Evolutionary conservation across 208 protist species (phyloP).

Genomic region (Crithidia mellificae): DNA sequence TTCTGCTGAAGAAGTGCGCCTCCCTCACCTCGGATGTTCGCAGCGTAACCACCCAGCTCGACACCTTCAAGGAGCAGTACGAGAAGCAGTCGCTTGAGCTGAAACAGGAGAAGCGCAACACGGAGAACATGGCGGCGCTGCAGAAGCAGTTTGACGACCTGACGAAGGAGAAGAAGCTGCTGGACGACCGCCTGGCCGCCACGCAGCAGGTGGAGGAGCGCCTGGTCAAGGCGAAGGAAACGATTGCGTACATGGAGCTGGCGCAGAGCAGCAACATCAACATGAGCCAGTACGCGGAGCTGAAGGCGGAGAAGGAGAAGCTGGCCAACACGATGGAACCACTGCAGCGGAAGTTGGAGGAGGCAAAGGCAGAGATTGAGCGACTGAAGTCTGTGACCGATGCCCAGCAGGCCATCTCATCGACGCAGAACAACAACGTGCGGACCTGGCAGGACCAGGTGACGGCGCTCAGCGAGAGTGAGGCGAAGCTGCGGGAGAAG

Average conservation of each 20-base stretch:
- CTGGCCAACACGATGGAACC: conserved; percentile 72
- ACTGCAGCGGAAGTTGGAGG: conserved; percentile 68
- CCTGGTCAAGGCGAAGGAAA: conserved; percentile 87
- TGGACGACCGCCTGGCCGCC: conserved; percentile 61
- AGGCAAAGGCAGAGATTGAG: conserved; percentile 66
- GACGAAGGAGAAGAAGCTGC: conserved; percentile 47
- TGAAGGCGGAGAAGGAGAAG: conserved; percentile 73
- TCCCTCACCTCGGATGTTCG: conserved; percentile 53
- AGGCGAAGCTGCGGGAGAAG: conserved; percentile 67
- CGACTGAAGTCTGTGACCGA: conserved; percentile 61
- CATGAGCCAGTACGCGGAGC: conserved; percentile 81
- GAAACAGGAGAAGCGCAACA: conserved; percentile 51
- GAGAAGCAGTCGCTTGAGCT: conserved; percentile 54
- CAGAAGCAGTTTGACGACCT: conserved; percentile 50
- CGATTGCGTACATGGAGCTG: conserved; percentile 87
- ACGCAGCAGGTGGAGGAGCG: conserved; percentile 69
- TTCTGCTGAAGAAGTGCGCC: conserved; percentile 78
- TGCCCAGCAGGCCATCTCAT: conserved; percentile 60
- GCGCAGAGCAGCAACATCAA: conserved; percentile 76
- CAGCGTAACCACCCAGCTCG: conserved; percentile 33
- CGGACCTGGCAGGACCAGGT: conserved; percentile 65
- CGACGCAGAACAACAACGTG: conserved; percentile 63
- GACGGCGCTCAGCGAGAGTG: conserved; percentile 51
- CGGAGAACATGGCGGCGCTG: conserved; percentile 46
- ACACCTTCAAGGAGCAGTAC: conserved; percentile 50